Conservation (phyloP, 2,329 filamentous ascomycete genomes). For the Daldinia sp. region DNA sequence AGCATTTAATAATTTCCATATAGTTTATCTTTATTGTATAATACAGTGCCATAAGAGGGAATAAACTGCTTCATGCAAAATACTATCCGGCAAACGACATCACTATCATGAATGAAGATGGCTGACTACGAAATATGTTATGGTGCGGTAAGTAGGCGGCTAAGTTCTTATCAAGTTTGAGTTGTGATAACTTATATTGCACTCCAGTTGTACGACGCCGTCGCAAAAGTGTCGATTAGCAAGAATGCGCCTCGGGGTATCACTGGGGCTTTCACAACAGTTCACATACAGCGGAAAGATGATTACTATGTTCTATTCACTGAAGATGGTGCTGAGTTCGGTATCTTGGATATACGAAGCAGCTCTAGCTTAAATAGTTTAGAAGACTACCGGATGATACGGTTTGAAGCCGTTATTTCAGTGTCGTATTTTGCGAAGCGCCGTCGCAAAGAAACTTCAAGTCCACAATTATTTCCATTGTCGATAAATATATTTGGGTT, state of each 20-base stretch:
- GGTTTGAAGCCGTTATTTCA: background rate
- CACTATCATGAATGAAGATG: background rate
- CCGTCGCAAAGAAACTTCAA: background rate
- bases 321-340: background rate
- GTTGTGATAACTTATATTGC: background rate
- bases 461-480: background rate
- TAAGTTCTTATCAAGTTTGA: background rate
- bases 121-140: background rate
- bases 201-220: background rate
- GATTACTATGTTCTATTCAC: background rate
- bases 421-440: background rate
- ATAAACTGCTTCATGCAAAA: background rate
- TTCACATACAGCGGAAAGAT: background rate
- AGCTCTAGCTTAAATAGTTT: background rate
- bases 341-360: background rate
- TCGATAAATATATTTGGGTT: background rate
- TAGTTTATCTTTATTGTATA: too few relatives aligned
- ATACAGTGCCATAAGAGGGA: too few relatives aligned
- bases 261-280: background rate
- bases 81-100: too few relatives aligned
- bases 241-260: background rate
- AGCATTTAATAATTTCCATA: too few relatives aligned
- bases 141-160: background rate
- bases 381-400: background rate
- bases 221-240: background rate